Evolutionary conservation across 805 yeast species (phyloP), one percentile per base, ranked within the genome.

Genomic region (Teunomyces aglyptinius): DNA sequence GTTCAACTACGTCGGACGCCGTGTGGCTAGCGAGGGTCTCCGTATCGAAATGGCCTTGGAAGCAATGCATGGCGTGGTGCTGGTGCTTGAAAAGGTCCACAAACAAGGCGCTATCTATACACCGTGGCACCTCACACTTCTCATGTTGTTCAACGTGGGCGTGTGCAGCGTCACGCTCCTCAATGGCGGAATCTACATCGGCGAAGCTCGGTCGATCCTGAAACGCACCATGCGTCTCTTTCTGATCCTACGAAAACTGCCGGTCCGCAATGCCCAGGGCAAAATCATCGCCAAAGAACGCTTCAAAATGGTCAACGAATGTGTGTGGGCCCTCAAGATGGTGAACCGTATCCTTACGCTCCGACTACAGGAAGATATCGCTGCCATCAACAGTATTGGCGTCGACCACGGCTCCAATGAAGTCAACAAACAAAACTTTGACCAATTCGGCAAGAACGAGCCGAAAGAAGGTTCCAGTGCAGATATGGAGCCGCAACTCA

Each of bases 321-420:
- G 84, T 54, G 54, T 79, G n/a, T 82, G 86, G 87, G 81, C 78
- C 1, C 54, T 82, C 35, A 80, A 79, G 50, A 77, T 75, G 69
- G 63, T 80, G 48, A 80, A 79, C 54, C 78, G 76, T 49, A 71
- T 81, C 54, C 61, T 77, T 39, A 61, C 73, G n/a, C 60, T 77
- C 43, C 63, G 80, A 40, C 61, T 78, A 44, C 59, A 68, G 39
- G 73, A 73, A 44, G 68, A 77, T n/a, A 58, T 69, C 7, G 49
- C 59, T 8, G 57, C 57, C 1, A 59, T 82, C 41, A 56, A 54
- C 3, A 60, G 56, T 3, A 63, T 76, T 16, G 85, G 85, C 0
- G 68, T 71, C 3, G 81, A 80, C 53, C 82, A 75, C 51, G 85
- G 84, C 1, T 67, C 81, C 12, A 61, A 73, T 11, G 75, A 69